phyloP scores from a whole-genome alignment of 257 asterid species.

The Ligustrum vulgare region DNA sequence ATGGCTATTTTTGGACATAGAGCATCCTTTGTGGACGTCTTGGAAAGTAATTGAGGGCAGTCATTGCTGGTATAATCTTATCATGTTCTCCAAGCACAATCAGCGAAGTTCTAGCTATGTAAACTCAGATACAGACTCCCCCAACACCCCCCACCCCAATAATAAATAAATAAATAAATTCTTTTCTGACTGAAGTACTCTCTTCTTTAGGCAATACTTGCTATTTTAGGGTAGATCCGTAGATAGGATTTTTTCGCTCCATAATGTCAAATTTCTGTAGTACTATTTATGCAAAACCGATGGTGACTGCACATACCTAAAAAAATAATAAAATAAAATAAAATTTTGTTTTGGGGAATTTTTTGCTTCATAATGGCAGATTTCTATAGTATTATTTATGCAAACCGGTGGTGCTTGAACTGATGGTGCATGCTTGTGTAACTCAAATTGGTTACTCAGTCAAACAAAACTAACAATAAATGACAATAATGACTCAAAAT shows the following conservation, averaged over 20 bases:
- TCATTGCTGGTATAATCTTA: not conserved
- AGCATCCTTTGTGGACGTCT: not conserved
- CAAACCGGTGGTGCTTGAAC: not conserved
- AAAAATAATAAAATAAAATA: too few species aligned
- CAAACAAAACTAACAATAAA: too few species aligned
- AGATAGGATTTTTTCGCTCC: not conserved
- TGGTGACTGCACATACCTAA: too few species aligned
- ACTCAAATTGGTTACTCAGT: not conserved
- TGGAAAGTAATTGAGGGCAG: not conserved
- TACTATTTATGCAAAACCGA: not conserved
- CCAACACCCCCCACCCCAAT: too few species aligned
- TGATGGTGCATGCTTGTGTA: not conserved
- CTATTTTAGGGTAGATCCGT: too few species aligned
- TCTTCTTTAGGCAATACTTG: too few species aligned
- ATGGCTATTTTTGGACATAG: not conserved
- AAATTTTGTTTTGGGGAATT: too few species aligned
- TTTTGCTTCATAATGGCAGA: not conserved
- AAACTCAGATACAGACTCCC: not conserved
- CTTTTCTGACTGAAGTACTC: too few species aligned
- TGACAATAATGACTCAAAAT: too few species aligned
- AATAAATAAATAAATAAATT: too few species aligned
- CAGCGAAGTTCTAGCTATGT: not conserved
- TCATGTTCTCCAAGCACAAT: not conserved
- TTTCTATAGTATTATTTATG: not conserved
- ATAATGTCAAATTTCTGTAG: not conserved